Evolutionary conservation across 164 flowering plant genomes (phyloP).

Genomic region (Magnolia officinalis): DNA sequence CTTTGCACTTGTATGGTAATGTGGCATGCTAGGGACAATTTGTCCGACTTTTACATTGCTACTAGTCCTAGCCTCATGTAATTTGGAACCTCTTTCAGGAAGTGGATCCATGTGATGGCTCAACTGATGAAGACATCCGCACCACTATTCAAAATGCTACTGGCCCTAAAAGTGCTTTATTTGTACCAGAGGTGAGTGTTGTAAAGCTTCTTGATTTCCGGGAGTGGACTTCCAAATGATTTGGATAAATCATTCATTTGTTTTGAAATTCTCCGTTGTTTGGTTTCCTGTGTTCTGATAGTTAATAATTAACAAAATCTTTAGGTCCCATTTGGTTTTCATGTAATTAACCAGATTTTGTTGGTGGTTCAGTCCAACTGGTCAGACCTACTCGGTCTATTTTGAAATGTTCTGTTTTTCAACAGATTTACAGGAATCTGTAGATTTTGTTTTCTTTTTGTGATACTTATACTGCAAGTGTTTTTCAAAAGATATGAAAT

Average conservation of each 20-base stretch:
- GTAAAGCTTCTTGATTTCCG: not conserved
- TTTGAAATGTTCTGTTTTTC: too few species aligned
- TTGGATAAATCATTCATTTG: not conserved
- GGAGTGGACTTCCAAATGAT: not conserved
- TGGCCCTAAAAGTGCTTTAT: constrained; percentile 82
- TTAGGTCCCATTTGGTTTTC: constrained; percentile 72
- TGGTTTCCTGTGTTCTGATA: not conserved
- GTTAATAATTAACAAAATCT: not conserved
- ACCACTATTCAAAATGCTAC: constrained; percentile 97
- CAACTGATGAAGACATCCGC: constrained; percentile 87
- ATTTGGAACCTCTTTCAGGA: constrained; percentile 40
- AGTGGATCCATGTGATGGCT: constrained; percentile 95
- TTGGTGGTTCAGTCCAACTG: too few species aligned
- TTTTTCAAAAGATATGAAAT: not conserved
- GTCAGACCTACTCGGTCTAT: too few species aligned
- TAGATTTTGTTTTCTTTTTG: too few species aligned
- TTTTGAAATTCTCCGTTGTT: not conserved
- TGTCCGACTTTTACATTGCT: not conserved
- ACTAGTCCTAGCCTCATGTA: not conserved
- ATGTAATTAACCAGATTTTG: too few species aligned
- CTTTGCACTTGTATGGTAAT: not conserved
- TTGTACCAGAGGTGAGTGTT: constrained; percentile 83
- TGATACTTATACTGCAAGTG: too few species aligned
- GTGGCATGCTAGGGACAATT: not conserved
- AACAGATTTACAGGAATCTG: too few species aligned